Percentiles rank a stretch among this genome's conserved stretches.
Evolutionary conservation across 2,329 filamentous ascomycete genomes (phyloP).

Genomic region (Pseudopithomyces maydicus): DNA sequence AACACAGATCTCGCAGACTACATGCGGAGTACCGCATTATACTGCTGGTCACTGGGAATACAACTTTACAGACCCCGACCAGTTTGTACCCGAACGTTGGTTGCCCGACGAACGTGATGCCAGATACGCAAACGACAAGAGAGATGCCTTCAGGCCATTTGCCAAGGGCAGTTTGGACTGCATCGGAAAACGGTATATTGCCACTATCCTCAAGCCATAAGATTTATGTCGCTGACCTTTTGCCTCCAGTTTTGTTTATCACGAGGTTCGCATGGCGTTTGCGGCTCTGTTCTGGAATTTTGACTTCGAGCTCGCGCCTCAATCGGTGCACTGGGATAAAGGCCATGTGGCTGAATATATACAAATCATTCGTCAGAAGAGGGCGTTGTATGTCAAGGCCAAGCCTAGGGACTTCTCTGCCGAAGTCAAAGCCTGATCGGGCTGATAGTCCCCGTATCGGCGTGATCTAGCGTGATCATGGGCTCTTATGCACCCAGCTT

Average conservation of each 20-base stretch:
- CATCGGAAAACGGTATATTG: constrained; percentile 10
- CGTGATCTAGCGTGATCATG: neutral
- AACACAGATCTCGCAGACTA: neutral
- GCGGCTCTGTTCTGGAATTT: constrained; percentile 16
- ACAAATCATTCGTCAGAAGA: constrained; percentile 6
- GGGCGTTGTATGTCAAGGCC: constrained; percentile 5
- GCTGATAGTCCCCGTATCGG: neutral
- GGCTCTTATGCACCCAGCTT: too few species aligned
- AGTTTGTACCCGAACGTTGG: constrained; percentile 30
- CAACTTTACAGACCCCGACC: constrained; percentile 26
- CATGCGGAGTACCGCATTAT: constrained; percentile 19
- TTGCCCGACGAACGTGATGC: constrained; percentile 6
- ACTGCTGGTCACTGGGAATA: constrained; percentile 16
- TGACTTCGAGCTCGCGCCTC: constrained; percentile 24
- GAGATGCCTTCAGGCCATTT: constrained; percentile 15
- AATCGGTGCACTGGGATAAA: neutral
- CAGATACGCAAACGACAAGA: constrained; percentile 24
- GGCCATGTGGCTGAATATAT: constrained; percentile 4
- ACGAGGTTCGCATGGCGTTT: constrained; percentile 18
- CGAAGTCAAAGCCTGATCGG: neutral
- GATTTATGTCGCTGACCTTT: neutral
- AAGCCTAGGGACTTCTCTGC: neutral
- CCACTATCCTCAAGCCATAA: too few species aligned
- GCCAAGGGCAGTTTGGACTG: constrained; percentile 15
- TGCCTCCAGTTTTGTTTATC: constrained; percentile 19